Evolutionary conservation across 2,329 filamentous ascomycete genomes (phyloP).

Genomic region (Fusarium sp.): DNA sequence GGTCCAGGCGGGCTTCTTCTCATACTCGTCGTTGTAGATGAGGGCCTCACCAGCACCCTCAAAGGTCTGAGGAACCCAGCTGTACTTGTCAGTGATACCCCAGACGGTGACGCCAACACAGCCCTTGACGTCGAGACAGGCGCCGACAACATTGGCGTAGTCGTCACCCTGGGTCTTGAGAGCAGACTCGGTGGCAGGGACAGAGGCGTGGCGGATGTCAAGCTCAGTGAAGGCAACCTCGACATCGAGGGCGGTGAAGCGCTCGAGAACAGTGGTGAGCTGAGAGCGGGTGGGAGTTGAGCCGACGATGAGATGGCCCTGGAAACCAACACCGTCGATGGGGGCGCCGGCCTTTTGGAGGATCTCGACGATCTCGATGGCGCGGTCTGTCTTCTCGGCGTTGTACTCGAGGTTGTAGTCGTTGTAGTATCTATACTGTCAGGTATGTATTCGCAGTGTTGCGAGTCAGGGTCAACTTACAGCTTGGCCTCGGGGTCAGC

Average conservation of each 20-base stretch:
- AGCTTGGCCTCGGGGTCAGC: constrained; percentile 67
- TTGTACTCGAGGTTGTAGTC: constrained; percentile 70
- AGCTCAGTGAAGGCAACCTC: constrained; percentile 72
- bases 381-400: constrained; percentile 58
- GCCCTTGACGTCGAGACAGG: constrained; percentile 51
- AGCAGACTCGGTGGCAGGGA: constrained; percentile 57
- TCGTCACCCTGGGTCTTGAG: constrained; percentile 59
- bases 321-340: constrained; percentile 72
- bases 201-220: constrained; percentile 63
- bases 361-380: constrained; percentile 58
- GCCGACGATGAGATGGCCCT: constrained; percentile 69
- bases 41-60: constrained; percentile 55
- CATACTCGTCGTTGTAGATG: constrained; percentile 52
- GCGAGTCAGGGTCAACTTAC: constrained; percentile 22
- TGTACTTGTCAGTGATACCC: constrained; percentile 56
- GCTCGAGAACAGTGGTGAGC: constrained; percentile 58
- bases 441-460: neutral
- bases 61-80: constrained; percentile 54
- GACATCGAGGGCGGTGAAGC: constrained; percentile 62
- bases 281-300: constrained; percentile 58
- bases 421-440: constrained; percentile 55
- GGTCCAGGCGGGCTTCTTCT: constrained; percentile 55
- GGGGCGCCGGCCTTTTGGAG: constrained; percentile 61
- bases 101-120: constrained; percentile 60
- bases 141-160: constrained; percentile 55